Evolutionary conservation across 2,329 filamentous ascomycete genomes (phyloP).

Genomic region (Botrytis galanthina): DNA sequence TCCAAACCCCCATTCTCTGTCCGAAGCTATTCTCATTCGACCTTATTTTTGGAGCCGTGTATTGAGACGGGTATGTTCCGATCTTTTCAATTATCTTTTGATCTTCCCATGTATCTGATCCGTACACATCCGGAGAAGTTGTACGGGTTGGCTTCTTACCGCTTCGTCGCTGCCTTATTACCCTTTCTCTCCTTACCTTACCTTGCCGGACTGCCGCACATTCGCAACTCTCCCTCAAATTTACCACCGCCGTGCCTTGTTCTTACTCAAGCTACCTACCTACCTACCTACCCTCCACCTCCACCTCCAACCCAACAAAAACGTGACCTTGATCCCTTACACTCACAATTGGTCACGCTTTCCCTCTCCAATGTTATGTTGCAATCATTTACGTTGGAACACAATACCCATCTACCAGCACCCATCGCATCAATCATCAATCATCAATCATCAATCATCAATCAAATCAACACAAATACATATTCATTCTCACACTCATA

Average conservation of each 20-base stretch:
- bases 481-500: not conserved
- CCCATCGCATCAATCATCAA: not conserved
- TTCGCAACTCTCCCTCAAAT: not conserved
- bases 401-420: not conserved
- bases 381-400: not conserved
- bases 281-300: not conserved
- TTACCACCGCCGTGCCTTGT: not conserved
- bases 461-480: not conserved
- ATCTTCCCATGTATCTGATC: slow-evolving; percentile 1
- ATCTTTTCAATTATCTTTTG: not conserved
- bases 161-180: slow-evolving; percentile 11
- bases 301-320: not conserved
- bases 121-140: not conserved
- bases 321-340: slow-evolving; percentile 1
- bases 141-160: not conserved
- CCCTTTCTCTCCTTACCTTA: not conserved
- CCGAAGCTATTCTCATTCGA: not conserved
- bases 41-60: slow-evolving; percentile 12
- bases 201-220: not conserved
- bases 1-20: not conserved
- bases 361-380: not conserved
- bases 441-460: not conserved
- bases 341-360: not conserved
- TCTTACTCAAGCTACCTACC: not conserved
- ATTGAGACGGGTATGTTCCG: slow-evolving; percentile 12